Evolutionary conservation across 768 basidiomycete genomes (phyloP).

Genomic region (Ramaria rubella): DNA sequence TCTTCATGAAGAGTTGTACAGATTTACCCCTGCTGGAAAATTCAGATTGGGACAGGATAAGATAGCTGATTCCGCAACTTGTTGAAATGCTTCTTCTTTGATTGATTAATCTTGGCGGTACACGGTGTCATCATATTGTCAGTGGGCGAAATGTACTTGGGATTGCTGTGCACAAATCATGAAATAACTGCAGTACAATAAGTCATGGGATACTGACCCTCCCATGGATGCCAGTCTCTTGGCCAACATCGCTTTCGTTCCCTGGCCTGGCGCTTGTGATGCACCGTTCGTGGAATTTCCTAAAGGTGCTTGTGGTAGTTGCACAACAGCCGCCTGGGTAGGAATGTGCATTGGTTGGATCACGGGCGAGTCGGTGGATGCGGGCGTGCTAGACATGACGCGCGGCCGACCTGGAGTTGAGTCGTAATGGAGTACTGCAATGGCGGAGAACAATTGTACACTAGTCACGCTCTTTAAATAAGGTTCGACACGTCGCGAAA

Average conservation of each 20-base stretch:
- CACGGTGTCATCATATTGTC: conserved; percentile 93
- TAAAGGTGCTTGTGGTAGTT: conserved; percentile 73
- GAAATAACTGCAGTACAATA: neutral
- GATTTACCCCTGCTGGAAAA: conserved; percentile 51
- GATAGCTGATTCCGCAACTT: conserved; percentile 51
- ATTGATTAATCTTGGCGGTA: conserved; percentile 85
- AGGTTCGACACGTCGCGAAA: neutral
- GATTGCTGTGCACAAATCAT: conserved; percentile 50
- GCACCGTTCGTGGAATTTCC: conserved; percentile 55
- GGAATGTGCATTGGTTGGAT: conserved; percentile 87
- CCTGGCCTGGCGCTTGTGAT: conserved; percentile 58
- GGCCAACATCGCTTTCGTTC: conserved; percentile 84
- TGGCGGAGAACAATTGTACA: no score
- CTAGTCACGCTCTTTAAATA: neutral
- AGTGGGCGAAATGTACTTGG: conserved; percentile 85
- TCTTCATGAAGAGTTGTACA: conserved; percentile 43
- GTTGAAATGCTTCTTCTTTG: conserved; percentile 87
- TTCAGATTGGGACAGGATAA: neutral
- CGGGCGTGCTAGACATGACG: conserved; percentile 45
- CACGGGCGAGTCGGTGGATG: conserved; percentile 62
- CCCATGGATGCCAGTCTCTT: conserved; percentile 83
- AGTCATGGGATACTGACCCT: conserved; percentile 47
- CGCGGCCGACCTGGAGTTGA: neutral
- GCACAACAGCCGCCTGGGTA: conserved; percentile 67
- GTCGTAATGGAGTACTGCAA: no score